Percentiles rank a stretch among this genome's conserved stretches.
Evolutionary conservation across 108 stramenopile genomes (phyloP).

Genomic region (Stephanodiscus minutulus): DNA sequence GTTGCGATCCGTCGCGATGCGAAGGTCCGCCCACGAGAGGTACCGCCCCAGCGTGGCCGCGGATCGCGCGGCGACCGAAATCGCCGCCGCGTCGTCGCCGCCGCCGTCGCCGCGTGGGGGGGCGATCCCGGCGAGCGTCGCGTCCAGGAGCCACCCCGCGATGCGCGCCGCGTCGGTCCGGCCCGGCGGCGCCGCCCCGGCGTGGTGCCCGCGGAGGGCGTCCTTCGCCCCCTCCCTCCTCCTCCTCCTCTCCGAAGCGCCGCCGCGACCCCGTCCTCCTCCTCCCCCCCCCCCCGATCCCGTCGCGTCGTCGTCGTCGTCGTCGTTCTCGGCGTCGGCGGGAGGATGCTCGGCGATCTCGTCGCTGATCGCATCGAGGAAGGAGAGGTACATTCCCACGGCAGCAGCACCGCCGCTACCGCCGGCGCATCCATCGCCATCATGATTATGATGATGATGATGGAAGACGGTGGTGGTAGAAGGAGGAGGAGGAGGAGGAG

Average conservation of each 20-base stretch:
- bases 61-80: slow-evolving; percentile 37
- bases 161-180: slow-evolving; percentile 57
- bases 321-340: background rate
- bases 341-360: slow-evolving; percentile 29
- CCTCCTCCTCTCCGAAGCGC: background rate
- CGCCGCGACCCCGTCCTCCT: background rate
- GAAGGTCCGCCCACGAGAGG: slow-evolving; percentile 63
- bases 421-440: slow-evolving; percentile 35
- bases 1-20: slow-evolving; percentile 30
- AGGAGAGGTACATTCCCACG: slow-evolving; percentile 19
- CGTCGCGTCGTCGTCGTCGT: slow-evolving; percentile 3
- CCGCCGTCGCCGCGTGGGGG: background rate
- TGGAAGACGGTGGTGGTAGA: too few species aligned
- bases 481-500: too few species aligned
- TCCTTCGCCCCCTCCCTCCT: slow-evolving; percentile 32
- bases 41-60: slow-evolving; percentile 50
- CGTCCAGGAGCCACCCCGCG: slow-evolving; percentile 27
- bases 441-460: too few species aligned
- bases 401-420: background rate
- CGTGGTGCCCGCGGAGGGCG: slow-evolving; percentile 17
- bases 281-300: background rate
- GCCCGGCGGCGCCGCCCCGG: slow-evolving; percentile 8
- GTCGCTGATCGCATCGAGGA: slow-evolving; percentile 30
- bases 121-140: slow-evolving; percentile 19
- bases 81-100: background rate